Conservation (phyloP, 1,139 yeast genomes). For the Lodderomyces pseudojiufengensis region DNA sequence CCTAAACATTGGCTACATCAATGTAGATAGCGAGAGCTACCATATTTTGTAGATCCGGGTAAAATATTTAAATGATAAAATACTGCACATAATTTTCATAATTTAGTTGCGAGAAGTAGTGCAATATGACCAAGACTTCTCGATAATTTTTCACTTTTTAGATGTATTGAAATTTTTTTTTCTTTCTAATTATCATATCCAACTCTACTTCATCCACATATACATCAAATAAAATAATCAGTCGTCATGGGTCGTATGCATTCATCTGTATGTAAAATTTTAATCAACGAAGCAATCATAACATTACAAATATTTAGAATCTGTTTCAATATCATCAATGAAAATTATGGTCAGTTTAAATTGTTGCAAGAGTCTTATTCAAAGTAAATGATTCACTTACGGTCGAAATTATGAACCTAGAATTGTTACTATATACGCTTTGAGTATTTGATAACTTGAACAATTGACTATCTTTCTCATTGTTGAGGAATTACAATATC, state of each 20-base stretch:
- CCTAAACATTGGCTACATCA: background rate
- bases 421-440: conserved; percentile 22
- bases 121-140: too few relatives aligned
- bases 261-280: conserved; percentile 72
- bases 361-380: conserved; percentile 26
- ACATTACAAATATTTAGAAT: too few relatives aligned
- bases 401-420: conserved; percentile 12
- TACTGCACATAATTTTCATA: too few relatives aligned
- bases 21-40: background rate
- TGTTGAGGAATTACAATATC: too few relatives aligned
- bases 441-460: conserved; percentile 28
- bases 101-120: too few relatives aligned
- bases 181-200: conserved; percentile 7
- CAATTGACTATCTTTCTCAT: background rate
- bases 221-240: conserved; percentile 26
- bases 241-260: conserved; percentile 79
- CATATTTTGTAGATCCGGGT: background rate
- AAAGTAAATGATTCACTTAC: conserved; percentile 25
- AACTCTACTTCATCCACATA: conserved; percentile 11
- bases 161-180: too few relatives aligned
- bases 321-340: too few relatives aligned
- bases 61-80: background rate
- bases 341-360: too few relatives aligned
- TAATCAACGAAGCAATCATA: too few relatives aligned
- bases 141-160: too few relatives aligned